Percentiles rank a stretch among this genome's conserved stretches.
phyloP scores from a whole-genome alignment of 2,329 filamentous ascomycete genomes.

The Xylaria multiplex region DNA sequence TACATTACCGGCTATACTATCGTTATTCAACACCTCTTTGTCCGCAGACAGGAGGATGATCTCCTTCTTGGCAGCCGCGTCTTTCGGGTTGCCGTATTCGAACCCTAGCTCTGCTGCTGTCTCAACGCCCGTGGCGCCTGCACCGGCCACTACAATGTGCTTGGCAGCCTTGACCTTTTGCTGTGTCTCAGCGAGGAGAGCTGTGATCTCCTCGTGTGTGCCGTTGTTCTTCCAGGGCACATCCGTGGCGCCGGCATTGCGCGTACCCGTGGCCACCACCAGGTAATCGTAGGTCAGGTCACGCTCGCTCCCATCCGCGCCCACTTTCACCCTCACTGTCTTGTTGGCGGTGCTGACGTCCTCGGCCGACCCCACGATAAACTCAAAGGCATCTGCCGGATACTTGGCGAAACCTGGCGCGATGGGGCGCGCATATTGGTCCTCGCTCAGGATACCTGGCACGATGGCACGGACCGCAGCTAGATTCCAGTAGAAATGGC shows the following conservation, averaged over 20 bases:
- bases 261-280: conserved; percentile 66
- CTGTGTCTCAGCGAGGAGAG: conserved; percentile 54
- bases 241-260: conserved; percentile 49
- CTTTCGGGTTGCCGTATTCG: conserved; percentile 59
- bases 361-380: conserved; percentile 62
- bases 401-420: conserved; percentile 61
- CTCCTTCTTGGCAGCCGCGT: conserved; percentile 56
- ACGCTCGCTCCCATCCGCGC: conserved; percentile 46
- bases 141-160: conserved; percentile 67
- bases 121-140: conserved; percentile 66
- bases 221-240: conserved; percentile 64
- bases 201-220: conserved; percentile 57
- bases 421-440: conserved; percentile 62
- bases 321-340: conserved; percentile 54
- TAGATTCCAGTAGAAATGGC: conserved; percentile 69
- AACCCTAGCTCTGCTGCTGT: conserved; percentile 64
- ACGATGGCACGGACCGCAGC: conserved; percentile 66
- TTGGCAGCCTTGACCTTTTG: conserved; percentile 56
- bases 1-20: conserved; percentile 55
- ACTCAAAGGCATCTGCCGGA: conserved; percentile 59
- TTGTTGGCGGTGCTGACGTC: conserved; percentile 53
- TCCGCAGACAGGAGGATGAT: conserved; percentile 59
- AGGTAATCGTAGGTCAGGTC: conserved; percentile 64
- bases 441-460: conserved; percentile 59
- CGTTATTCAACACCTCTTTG: conserved; percentile 56